Conservation (phyloP, 1,139 yeast species). For the Suhomyces atakaporum region DNA sequence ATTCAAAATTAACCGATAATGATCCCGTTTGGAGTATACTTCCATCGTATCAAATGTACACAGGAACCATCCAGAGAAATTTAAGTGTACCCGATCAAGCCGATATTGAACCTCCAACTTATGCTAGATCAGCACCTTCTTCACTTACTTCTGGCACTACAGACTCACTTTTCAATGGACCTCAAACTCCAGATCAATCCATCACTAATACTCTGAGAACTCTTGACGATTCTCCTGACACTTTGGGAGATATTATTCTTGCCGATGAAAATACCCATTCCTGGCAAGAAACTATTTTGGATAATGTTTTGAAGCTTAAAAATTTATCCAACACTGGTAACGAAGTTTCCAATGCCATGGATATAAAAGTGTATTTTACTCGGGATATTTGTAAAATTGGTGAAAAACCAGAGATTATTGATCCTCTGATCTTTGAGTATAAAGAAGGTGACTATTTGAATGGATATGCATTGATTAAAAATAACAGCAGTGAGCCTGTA, state of each 20-base stretch:
- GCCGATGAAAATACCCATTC: constrained; percentile 36
- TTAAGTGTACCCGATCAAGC: constrained; percentile 19
- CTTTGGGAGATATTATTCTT: constrained; percentile 16
- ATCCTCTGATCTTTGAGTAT: constrained; percentile 39
- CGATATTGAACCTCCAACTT: constrained; percentile 14
- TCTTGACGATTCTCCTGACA: neutral
- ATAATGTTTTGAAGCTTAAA: constrained; percentile 38
- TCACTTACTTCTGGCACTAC: constrained; percentile 3
- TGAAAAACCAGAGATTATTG: constrained; percentile 31
- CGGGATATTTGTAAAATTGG: constrained; percentile 37
- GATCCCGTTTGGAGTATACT: constrained; percentile 30
- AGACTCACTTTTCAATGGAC: neutral
- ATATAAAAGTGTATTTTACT: constrained; percentile 36
- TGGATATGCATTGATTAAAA: constrained; percentile 37
- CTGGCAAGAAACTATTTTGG: constrained; percentile 44
- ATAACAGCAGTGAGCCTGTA: constrained; percentile 27
- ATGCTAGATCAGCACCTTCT: constrained; percentile 2
- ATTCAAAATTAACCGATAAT: neutral
- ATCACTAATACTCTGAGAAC: neutral
- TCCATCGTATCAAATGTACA: constrained; percentile 31
- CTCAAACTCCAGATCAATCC: constrained; percentile 6
- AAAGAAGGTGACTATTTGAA: constrained; percentile 44
- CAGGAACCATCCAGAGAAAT: constrained; percentile 16
- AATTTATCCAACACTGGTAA: constrained; percentile 36
- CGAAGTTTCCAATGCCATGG: constrained; percentile 27